Evolutionary conservation across 768 basidiomycete genomes (phyloP).

Genomic region (Pleurotus pulmonarius): DNA sequence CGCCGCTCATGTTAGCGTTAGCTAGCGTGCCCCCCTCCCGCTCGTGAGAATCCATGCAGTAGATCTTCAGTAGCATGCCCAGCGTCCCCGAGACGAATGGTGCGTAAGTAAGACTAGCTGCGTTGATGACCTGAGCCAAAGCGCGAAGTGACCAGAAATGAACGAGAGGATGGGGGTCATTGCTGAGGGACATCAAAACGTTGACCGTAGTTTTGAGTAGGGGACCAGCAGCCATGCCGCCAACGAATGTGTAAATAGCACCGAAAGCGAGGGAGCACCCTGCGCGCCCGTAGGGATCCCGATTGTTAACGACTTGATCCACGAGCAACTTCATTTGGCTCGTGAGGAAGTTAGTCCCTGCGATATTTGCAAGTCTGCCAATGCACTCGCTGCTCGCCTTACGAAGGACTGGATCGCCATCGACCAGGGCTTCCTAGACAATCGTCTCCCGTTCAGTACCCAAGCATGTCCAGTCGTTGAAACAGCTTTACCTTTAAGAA

Average conservation of each 20-base stretch:
- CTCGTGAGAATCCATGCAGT: conserved; percentile 88
- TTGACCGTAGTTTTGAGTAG: conserved; percentile 94
- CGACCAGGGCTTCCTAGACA: conserved; percentile 71
- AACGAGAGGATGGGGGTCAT: conserved; percentile 94
- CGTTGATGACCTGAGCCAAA: conserved; percentile 81
- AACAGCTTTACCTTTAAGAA: conserved; percentile 66
- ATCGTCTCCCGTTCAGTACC: neutral
- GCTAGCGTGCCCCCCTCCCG: conserved; percentile 82
- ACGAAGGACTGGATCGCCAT: conserved; percentile 75
- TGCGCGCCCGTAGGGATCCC: conserved; percentile 87
- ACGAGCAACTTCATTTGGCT: conserved; percentile 87
- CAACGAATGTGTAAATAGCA: conserved; percentile 87
- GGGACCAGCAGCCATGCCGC: conserved; percentile 91
- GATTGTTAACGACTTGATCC: conserved; percentile 90
- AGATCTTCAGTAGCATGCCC: conserved; percentile 87
- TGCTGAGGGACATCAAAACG: conserved; percentile 89
- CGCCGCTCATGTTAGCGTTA: conserved; percentile 84
- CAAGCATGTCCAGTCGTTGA: neutral
- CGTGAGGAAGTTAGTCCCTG: conserved; percentile 80
- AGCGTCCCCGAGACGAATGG: conserved; percentile 87
- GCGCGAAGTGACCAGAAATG: conserved; percentile 92
- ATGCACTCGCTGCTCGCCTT: conserved; percentile 83
- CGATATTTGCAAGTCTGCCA: conserved; percentile 80
- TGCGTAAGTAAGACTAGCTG: conserved; percentile 88
- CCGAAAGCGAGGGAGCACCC: conserved; percentile 94